Conservation (phyloP, 2,329 filamentous ascomycete species). For the Alternaria gansuensis region DNA sequence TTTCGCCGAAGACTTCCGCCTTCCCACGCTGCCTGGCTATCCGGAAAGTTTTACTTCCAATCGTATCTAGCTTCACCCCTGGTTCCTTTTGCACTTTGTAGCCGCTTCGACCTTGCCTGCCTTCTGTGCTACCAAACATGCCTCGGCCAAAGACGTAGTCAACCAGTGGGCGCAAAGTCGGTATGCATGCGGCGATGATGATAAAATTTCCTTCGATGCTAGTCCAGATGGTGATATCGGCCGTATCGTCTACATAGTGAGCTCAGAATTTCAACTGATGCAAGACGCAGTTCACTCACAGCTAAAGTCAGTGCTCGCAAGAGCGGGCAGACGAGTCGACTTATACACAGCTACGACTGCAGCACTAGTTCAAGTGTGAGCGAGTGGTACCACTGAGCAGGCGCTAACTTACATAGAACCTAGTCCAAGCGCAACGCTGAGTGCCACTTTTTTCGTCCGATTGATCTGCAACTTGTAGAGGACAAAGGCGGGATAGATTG, state of each 20-base stretch:
- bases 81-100: background rate
- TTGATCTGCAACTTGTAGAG: constrained; percentile 6
- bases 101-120: background rate
- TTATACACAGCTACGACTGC: constrained; percentile 7
- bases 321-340: constrained; percentile 3
- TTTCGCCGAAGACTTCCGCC: background rate
- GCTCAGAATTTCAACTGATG: background rate
- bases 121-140: background rate
- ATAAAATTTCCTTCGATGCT: constrained; percentile 9
- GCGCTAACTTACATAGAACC: constrained; percentile 3
- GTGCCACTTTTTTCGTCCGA: background rate
- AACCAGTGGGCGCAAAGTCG: constrained; percentile 5
- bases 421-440: constrained; percentile 2
- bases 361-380: background rate
- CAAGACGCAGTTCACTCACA: background rate
- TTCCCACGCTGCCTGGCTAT: constrained; percentile 1
- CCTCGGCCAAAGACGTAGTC: background rate
- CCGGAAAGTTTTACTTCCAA: constrained; percentile 2
- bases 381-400: background rate
- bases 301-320: constrained; percentile 6
- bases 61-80: constrained; percentile 1
- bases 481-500: constrained; percentile 2
- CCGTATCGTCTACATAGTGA: background rate
- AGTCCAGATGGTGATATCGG: constrained; percentile 12
- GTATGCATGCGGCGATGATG: constrained; percentile 14